A percentile compares a stretch with the other conserved stretches of the same genome.
These are phyloP conservation scores for Aureobasidium pullulans DNA, from an alignment of 2,329 filamentous ascomycete genomes.

Conservation along the genomic window DNA sequence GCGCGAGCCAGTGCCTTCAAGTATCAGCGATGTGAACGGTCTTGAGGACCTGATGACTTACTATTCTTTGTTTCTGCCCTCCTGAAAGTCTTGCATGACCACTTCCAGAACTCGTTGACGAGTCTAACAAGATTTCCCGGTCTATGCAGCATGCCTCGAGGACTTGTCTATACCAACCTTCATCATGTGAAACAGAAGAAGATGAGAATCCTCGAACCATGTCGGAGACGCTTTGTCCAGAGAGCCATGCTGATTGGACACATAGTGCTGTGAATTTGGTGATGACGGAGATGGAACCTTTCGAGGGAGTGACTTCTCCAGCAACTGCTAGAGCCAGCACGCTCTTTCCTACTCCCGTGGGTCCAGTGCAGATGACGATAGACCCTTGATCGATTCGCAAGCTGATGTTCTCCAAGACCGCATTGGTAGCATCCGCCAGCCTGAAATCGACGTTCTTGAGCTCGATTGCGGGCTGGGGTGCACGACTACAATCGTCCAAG, in stretches of 20 bases:
- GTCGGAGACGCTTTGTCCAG: conserved; percentile 69
- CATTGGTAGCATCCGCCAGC: neutral
- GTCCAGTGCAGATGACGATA: conserved; percentile 42
- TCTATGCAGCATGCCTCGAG: neutral
- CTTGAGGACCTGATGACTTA: conserved; percentile 21
- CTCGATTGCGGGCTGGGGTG: neutral
- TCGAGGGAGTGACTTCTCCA: neutral
- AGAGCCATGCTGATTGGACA: conserved; percentile 54
- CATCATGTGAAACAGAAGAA: conserved; percentile 18
- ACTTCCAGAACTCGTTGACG: conserved; percentile 42
- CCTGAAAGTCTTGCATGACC: conserved; percentile 45
- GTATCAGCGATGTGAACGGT: too few relatives aligned
- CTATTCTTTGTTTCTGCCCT: conserved; percentile 45
- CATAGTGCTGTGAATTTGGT: conserved; percentile 2
- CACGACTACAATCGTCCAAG: neutral
- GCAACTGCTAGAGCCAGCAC: conserved; percentile 37
- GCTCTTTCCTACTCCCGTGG: conserved; percentile 47
- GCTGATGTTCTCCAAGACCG: conserved; percentile 24
- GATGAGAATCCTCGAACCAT: conserved; percentile 64
- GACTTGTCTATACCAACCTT: conserved; percentile 29
- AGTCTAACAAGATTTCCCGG: conserved; percentile 25
- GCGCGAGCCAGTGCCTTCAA: conserved; percentile 42
- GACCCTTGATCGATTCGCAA: conserved; percentile 35
- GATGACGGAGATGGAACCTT: neutral
- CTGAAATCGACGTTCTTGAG: neutral